Base-by-base conservation (phyloP, 1,284 basidiomycete genomes). In the Xerocomus amazonicus region DNA sequence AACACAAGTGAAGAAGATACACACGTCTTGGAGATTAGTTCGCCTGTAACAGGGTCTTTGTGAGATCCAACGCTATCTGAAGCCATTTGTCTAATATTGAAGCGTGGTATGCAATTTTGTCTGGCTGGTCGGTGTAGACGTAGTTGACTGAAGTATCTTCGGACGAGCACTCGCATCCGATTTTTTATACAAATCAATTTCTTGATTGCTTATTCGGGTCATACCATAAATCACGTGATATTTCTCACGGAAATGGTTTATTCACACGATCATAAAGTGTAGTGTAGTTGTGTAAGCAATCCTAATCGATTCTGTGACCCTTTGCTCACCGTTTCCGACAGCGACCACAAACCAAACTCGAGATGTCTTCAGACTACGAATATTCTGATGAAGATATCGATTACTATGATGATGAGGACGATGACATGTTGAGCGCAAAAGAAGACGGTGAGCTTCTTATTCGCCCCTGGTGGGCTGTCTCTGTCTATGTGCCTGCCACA, bases 1-100 rank as follows among this genome's bases (percentile, higher is more conserved):
- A 47, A 36, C 32, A 38, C 36, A 32, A 31, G 58, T 41, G 54
- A 54, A 44, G 42, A 43, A 34, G 19, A 38, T 50, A 77, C 90
- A 60, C 52, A 94, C 92, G 82, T 79, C 82, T 97, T 97, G 73
- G 92, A 95, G 64, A 97, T 84, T 86, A 94, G 81, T 71, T 97
- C 93, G 37, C 92, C 93, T 3, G 94, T 95, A 54, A 92, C 81
- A 39, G 88, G 87, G 70, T 97, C 94, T 74, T 82, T 84, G 68
- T 89, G 87, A 73, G 49, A 76, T 75, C 41, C 55, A n/a, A 76
- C 61, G 31, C 69, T 58, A 54, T 83, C 79, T 41, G 81, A 64
- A 12, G 80, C 73, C 82, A 84, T 84, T 9, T 50, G 70, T 63
- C 67, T 63, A 41, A 43, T 8, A 3, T 0, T 36, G 2, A 47